Evolutionary conservation across 148 eudicot species (phyloP).

Genomic region (Nepenthes mirabilis): DNA sequence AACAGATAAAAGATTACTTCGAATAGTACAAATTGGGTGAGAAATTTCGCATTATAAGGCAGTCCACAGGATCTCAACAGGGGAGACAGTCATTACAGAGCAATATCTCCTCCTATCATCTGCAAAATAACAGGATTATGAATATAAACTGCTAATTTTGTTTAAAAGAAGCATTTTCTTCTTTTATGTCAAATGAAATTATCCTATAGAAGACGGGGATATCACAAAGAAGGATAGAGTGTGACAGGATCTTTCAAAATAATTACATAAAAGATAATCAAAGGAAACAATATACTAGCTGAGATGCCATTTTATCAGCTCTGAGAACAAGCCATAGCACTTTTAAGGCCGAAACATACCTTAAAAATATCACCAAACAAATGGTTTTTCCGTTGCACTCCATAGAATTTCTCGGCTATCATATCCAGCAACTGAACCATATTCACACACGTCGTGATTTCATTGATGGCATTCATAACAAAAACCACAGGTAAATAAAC

Average conservation of each 20-base stretch:
- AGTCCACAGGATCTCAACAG: no score
- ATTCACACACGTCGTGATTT: neutral
- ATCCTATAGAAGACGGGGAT: no score
- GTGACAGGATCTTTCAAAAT: no score
- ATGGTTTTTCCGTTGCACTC: conserved; percentile 40
- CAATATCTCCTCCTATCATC: conserved; percentile 49
- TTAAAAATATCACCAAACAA: conserved; percentile 78
- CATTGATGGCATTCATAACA: neutral
- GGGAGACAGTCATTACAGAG: neutral
- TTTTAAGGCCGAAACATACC: conserved; percentile 20
- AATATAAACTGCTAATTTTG: no score
- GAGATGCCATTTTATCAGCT: neutral
- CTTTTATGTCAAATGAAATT: neutral
- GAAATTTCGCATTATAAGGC: no score
- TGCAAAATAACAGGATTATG: conserved; percentile 14
- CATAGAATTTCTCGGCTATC: conserved; percentile 74
- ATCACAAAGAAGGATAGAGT: no score
- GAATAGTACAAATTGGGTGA: no score
- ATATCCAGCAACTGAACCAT: conserved; percentile 58
- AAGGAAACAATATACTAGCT: neutral
- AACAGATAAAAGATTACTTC: no score
- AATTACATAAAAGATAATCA: neutral
- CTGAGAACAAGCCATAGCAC: neutral
- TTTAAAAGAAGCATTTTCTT: neutral
- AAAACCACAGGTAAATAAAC: neutral